phyloP scores from a whole-genome alignment of 164 flowering plant species.

The Vitis amurensis region DNA sequence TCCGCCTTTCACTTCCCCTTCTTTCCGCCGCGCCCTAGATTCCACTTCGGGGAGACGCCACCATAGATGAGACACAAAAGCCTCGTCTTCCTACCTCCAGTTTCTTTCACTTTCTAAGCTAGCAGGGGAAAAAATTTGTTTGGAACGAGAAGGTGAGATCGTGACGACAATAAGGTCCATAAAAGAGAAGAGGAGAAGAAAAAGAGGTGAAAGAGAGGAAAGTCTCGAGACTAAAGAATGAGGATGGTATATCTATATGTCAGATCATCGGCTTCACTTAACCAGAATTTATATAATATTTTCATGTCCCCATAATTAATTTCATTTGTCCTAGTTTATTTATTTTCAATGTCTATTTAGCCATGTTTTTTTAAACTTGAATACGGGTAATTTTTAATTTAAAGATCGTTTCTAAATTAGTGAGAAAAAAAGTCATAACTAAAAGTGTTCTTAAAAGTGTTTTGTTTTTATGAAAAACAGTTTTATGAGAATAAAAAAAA shows the following conservation, averaged over 20 bases:
- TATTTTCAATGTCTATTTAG: neutral
- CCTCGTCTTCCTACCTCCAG: no score
- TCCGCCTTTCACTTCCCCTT: neutral
- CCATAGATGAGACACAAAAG: no score
- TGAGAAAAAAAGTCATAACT: no score
- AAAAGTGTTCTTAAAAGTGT: no score
- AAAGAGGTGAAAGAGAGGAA: constrained; percentile 12
- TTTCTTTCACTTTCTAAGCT: neutral
- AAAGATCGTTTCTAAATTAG: no score
- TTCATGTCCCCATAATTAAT: constrained; percentile 40
- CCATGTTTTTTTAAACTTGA: no score
- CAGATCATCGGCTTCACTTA: constrained; percentile 32
- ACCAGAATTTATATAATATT: constrained; percentile 33
- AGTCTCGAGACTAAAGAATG: neutral
- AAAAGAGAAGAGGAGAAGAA: constrained; percentile 4
- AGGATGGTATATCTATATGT: neutral
- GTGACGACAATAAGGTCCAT: constrained; percentile 44
- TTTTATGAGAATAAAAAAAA: no score
- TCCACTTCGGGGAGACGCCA: no score
- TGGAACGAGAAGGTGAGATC: constrained; percentile 28
- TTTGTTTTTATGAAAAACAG: no score
- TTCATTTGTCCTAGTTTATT: constrained; percentile 1
- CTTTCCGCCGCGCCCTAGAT: no score
- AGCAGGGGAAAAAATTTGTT: constrained; percentile 1
- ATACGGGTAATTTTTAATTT: no score